A percentile compares a stretch with the other conserved stretches of the same genome.
Conservation (phyloP, 2,329 filamentous ascomycete genomes). For the Fusarium sp. region DNA sequence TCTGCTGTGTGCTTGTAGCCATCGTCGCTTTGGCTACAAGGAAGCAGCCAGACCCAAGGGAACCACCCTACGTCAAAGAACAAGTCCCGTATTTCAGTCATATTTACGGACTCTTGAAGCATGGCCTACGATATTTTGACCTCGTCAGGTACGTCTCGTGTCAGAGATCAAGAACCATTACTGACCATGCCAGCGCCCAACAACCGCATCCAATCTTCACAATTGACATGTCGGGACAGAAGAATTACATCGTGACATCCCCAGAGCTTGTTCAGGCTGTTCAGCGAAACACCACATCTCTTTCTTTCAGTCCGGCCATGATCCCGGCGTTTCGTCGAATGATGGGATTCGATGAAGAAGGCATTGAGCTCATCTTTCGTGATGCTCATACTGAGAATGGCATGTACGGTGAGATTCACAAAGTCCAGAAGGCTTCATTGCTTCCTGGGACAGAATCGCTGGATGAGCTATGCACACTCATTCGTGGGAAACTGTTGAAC, state of each 20-base stretch:
- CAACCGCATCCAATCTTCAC: slow-evolving; percentile 44
- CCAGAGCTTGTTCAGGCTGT: slow-evolving; percentile 41
- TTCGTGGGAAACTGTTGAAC: slow-evolving; percentile 18
- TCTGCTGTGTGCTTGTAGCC: slow-evolving; percentile 26
- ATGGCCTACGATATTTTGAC: slow-evolving; percentile 41
- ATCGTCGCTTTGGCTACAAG: slow-evolving; percentile 2
- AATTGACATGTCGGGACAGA: slow-evolving; percentile 43
- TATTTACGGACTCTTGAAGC: slow-evolving; percentile 32
- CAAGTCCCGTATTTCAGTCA: slow-evolving; percentile 29
- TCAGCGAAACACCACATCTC: slow-evolving; percentile 33
- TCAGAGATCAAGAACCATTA: rapidly evolving
- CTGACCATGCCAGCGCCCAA: slow-evolving; percentile 26
- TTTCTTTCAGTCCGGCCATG: slow-evolving; percentile 39
- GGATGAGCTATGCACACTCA: slow-evolving; percentile 21
- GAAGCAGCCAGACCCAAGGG: slow-evolving; percentile 28
- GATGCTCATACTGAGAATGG: slow-evolving; percentile 44
- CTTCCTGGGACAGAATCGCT: slow-evolving; percentile 36
- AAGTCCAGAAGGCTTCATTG: slow-evolving; percentile 34
- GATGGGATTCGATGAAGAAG: slow-evolving; percentile 40
- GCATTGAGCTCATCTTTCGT: slow-evolving; percentile 42
- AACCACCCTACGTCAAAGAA: slow-evolving; percentile 34
- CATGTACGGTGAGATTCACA: slow-evolving; percentile 43
- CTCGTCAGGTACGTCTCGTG: slow-evolving; percentile 17
- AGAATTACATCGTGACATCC: slow-evolving; percentile 43
- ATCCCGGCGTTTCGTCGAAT: slow-evolving; percentile 41